phyloP scores from a whole-genome alignment of 1,139 yeast species.

The Debaryomyces coudertii region DNA sequence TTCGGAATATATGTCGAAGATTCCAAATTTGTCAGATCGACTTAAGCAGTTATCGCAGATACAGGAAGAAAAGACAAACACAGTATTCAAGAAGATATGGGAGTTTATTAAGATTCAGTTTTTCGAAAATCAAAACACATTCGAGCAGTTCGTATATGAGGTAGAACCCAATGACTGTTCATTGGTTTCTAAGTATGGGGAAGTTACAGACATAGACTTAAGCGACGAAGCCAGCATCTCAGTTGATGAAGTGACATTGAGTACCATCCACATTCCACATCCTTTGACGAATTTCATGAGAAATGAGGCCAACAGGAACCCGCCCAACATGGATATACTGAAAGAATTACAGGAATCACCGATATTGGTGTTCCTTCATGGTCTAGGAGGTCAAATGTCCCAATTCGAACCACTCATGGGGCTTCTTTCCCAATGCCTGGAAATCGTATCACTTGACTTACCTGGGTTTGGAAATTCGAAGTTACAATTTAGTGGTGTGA shows the following conservation, averaged over 20 bases:
- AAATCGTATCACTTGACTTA: slow-evolving; percentile 63
- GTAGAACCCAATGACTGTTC: slow-evolving; percentile 61
- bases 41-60: slow-evolving; percentile 8
- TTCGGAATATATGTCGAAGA: neutral
- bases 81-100: slow-evolving; percentile 26
- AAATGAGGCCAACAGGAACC: slow-evolving; percentile 34
- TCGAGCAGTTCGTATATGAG: slow-evolving; percentile 43
- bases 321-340: slow-evolving; percentile 28
- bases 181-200: slow-evolving; percentile 51
- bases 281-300: slow-evolving; percentile 53
- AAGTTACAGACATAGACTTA: slow-evolving; percentile 41
- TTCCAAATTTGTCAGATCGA: slow-evolving; percentile 6
- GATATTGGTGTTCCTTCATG: slow-evolving; percentile 64
- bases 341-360: slow-evolving; percentile 55
- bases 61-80: slow-evolving; percentile 24
- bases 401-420: slow-evolving; percentile 72
- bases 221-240: slow-evolving; percentile 24
- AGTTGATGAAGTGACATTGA: slow-evolving; percentile 40
- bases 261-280: slow-evolving; percentile 54
- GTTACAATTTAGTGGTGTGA: slow-evolving; percentile 21
- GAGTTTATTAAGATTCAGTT: slow-evolving; percentile 32
- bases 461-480: slow-evolving; percentile 76
- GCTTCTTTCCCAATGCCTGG: slow-evolving; percentile 66
- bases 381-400: slow-evolving; percentile 76
- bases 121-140: slow-evolving; percentile 28